Evolutionary conservation across 2,329 filamentous ascomycete genomes (phyloP).

Genomic region (Diplodia sapinea): DNA sequence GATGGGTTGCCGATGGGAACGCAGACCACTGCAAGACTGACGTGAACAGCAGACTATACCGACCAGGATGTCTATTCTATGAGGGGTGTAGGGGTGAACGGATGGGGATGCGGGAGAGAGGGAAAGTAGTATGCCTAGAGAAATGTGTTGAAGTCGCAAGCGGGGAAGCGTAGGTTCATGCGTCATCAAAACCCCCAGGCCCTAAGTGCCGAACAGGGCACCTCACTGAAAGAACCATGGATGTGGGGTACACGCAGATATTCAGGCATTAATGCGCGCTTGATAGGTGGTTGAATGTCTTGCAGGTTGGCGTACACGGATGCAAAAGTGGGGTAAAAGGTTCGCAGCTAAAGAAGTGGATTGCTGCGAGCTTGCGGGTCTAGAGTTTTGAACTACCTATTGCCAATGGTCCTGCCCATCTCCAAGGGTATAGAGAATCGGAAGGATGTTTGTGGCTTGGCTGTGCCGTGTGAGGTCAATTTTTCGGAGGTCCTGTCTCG

Average conservation of each 20-base stretch:
- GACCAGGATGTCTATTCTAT: background rate
- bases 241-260: background rate
- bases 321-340: background rate
- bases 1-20: background rate
- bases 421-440: conserved; percentile 16
- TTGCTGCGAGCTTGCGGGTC: conserved; percentile 21
- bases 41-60: background rate
- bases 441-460: conserved; percentile 26
- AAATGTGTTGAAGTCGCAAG: background rate
- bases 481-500: conserved; percentile 27
- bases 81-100: background rate
- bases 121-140: too few species aligned
- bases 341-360: conserved; percentile 19
- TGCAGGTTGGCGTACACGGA: background rate
- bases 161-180: background rate
- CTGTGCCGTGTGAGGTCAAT: conserved; percentile 25
- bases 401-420: conserved; percentile 25
- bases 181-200: background rate
- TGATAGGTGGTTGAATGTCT: too few species aligned
- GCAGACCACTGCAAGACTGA: background rate
- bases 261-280: background rate
- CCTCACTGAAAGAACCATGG: background rate
- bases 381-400: conserved; percentile 28
- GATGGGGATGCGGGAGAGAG: too few species aligned
- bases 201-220: background rate